Percentiles rank a stretch among this genome's conserved stretches.
Evolutionary conservation across 1,139 yeast species (phyloP).

Genomic region (Lodderomyces parapsilosis): DNA sequence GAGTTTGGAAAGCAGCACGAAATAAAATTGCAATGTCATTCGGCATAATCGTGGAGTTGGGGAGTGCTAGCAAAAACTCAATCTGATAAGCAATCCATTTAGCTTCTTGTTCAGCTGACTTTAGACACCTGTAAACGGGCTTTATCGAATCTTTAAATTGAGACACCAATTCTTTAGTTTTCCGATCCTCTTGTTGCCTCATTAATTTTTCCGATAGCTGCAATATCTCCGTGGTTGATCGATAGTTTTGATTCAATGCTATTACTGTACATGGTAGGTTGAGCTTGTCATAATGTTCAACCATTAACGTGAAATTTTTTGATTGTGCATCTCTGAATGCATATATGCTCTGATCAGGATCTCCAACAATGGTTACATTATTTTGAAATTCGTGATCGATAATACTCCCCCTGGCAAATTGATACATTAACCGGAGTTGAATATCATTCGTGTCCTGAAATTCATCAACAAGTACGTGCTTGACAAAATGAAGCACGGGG

Average conservation of each 20-base stretch:
- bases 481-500: slow-evolving; percentile 48
- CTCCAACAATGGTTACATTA: slow-evolving; percentile 87
- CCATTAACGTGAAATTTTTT: slow-evolving; percentile 64
- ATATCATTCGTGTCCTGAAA: slow-evolving; percentile 87
- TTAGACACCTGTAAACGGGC: slow-evolving; percentile 47
- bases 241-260: slow-evolving; percentile 66
- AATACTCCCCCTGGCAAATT: slow-evolving; percentile 48
- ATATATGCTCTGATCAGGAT: slow-evolving; percentile 94
- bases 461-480: slow-evolving; percentile 86
- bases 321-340: slow-evolving; percentile 82
- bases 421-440: slow-evolving; percentile 67
- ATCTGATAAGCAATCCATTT: slow-evolving; percentile 58
- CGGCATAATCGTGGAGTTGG: slow-evolving; percentile 33
- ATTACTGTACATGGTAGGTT: slow-evolving; percentile 25
- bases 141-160: slow-evolving; percentile 40
- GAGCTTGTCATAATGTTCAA: slow-evolving; percentile 36
- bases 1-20: slow-evolving; percentile 58
- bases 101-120: slow-evolving; percentile 53
- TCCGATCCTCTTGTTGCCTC: slow-evolving; percentile 54
- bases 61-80: slow-evolving; percentile 39
- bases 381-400: slow-evolving; percentile 20
- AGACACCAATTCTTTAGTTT: slow-evolving; percentile 44
- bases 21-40: slow-evolving; percentile 72
- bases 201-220: slow-evolving; percentile 66
- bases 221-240: slow-evolving; percentile 73